These are phyloP conservation scores for Novymonas esmeraldas DNA, from an alignment of 208 protist genomes.

Conservation along the genomic window DNA sequence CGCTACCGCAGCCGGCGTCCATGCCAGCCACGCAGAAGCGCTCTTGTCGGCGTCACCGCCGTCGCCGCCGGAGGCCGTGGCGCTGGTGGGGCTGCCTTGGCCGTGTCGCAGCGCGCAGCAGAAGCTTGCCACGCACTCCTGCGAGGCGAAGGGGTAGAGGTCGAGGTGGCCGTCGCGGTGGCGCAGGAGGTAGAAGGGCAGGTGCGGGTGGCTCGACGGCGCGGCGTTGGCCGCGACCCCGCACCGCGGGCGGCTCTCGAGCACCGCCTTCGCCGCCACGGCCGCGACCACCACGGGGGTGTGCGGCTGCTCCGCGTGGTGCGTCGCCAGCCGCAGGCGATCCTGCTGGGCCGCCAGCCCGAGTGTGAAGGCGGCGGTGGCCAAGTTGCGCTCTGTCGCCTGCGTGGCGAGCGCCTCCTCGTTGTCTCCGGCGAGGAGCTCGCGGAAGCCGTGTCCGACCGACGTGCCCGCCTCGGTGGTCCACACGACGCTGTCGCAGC, in stretches of 20 bases:
- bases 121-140: constrained; percentile 71
- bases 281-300: constrained; percentile 14
- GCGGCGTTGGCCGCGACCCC: constrained; percentile 28
- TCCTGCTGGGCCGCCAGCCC: constrained; percentile 39
- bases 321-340: constrained; percentile 12
- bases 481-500: constrained; percentile 83
- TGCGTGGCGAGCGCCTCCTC: constrained; percentile 56
- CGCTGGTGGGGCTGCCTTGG: not conserved
- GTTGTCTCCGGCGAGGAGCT: constrained; percentile 81
- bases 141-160: constrained; percentile 78
- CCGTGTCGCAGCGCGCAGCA: constrained; percentile 36
- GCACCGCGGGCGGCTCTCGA: constrained; percentile 40
- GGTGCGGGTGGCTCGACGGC: constrained; percentile 71
- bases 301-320: constrained; percentile 15
- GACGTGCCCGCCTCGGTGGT: constrained; percentile 60
- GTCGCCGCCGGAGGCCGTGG: constrained; percentile 1
- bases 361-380: constrained; percentile 55
- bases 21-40: constrained; percentile 12
- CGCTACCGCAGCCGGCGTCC: not conserved
- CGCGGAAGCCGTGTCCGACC: constrained; percentile 72
- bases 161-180: constrained; percentile 74
- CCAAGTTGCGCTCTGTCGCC: constrained; percentile 64
- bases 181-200: constrained; percentile 78
- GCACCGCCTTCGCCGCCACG: constrained; percentile 23
- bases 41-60: not conserved